These are phyloP conservation scores for Seminavis robusta DNA, from an alignment of 108 stramenopile genomes.

Conservation along the genomic window DNA sequence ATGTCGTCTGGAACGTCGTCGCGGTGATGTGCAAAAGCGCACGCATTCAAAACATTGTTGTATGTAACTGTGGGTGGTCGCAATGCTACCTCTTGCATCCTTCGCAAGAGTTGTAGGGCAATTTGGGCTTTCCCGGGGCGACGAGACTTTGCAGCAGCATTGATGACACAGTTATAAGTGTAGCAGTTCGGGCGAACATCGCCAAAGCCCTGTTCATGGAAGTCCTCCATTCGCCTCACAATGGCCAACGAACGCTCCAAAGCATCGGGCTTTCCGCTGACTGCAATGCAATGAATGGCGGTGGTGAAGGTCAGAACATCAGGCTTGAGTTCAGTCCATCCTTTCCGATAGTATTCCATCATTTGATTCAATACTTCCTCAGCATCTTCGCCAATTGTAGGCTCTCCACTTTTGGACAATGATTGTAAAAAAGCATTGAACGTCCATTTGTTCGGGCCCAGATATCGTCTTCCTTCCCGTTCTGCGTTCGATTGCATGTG, in stretches of 20 bases:
- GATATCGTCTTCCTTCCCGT: conserved; percentile 7
- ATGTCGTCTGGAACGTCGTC: conserved; percentile 14
- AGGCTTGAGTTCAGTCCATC: conserved; percentile 12
- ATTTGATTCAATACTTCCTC: conserved; percentile 19
- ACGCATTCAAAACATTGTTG: conserved; percentile 39
- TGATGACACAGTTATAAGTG: conserved; percentile 18
- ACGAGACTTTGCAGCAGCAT: conserved; percentile 32
- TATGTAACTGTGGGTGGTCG: conserved; percentile 30
- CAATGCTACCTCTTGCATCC: conserved; percentile 23
- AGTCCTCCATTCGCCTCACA: conserved; percentile 27
- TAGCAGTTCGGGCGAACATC: conserved; percentile 14
- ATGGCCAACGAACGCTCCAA: conserved; percentile 18
- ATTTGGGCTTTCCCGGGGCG: conserved; percentile 39
- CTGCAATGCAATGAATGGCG: conserved; percentile 25
- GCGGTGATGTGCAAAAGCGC: conserved; percentile 12
- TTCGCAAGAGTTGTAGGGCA: conserved; percentile 10
- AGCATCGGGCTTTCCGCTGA: conserved; percentile 19
- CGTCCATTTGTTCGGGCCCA: conserved; percentile 20
- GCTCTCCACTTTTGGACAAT: conserved; percentile 11
- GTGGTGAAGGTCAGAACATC: conserved; percentile 30
- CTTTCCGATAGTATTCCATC: conserved; percentile 12
- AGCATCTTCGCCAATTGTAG: conserved; percentile 12
- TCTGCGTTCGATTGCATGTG: conserved; percentile 13
- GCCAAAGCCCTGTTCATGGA: conserved; percentile 4
- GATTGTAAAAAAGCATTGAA: conserved; percentile 24